Evolutionary conservation across 208 protist species (phyloP).

Genomic region (Wallacemonas sp.): DNA sequence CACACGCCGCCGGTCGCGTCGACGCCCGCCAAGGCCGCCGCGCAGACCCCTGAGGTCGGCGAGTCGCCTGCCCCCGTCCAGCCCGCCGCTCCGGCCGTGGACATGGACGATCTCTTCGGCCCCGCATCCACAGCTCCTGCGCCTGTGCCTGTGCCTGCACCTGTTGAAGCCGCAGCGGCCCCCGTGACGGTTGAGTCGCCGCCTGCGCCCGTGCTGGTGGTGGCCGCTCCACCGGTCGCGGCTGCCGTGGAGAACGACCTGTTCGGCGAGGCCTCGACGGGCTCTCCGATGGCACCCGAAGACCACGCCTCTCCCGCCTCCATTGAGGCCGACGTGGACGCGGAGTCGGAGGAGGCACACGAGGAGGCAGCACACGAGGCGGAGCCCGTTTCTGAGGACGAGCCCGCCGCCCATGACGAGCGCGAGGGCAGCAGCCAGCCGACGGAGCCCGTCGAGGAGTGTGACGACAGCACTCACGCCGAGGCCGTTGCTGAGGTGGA

Average conservation of each 20-base stretch:
- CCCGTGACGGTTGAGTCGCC: slow-evolving; percentile 10
- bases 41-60: neutral
- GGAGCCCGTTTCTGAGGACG: no score
- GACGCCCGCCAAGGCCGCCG: slow-evolving; percentile 2
- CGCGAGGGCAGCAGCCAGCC: neutral
- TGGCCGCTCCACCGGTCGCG: neutral
- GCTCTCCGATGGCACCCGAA: neutral
- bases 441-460: slow-evolving; percentile 4
- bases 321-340: slow-evolving; percentile 1
- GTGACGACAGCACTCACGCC: no score
- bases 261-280: neutral
- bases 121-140: slow-evolving; percentile 10
- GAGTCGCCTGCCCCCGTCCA: neutral
- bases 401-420: slow-evolving; percentile 4
- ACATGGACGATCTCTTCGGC: slow-evolving; percentile 22
- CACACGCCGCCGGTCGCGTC: neutral
- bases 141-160: neutral
- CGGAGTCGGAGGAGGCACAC: neutral
- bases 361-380: no score
- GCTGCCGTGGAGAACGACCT: slow-evolving; percentile 2
- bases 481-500: no score
- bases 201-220: no score
- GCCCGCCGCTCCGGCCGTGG: slow-evolving; percentile 22
- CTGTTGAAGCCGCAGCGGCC: neutral
- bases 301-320: neutral